A percentile compares a stretch with the other conserved stretches of the same genome.
These are phyloP conservation scores for Apiospora malaysiana DNA, from an alignment of 2,329 filamentous ascomycete genomes.

Conservation along the genomic window DNA sequence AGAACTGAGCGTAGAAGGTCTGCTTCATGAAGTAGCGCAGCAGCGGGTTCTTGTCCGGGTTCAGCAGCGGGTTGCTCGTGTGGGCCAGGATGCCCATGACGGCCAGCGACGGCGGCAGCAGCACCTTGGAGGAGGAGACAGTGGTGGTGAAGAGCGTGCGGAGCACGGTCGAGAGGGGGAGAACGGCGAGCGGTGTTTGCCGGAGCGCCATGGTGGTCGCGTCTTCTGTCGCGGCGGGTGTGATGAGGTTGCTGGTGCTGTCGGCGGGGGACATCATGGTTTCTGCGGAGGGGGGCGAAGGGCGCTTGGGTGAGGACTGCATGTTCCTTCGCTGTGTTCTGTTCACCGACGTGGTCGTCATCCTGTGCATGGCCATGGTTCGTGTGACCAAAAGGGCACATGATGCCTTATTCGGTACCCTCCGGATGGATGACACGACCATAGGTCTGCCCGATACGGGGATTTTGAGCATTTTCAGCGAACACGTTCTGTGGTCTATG, in stretches of 20 bases:
- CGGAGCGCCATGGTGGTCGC: slow-evolving; percentile 27
- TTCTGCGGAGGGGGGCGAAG: background rate
- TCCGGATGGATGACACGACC: slow-evolving; percentile 21
- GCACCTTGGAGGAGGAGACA: slow-evolving; percentile 71
- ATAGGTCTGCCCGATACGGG: slow-evolving; percentile 21
- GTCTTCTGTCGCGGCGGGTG: slow-evolving; percentile 2
- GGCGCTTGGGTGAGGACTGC: slow-evolving; percentile 22
- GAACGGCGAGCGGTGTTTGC: slow-evolving; percentile 61
- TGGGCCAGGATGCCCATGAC: slow-evolving; percentile 74
- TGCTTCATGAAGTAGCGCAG: slow-evolving; percentile 74
- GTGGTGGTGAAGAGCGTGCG: slow-evolving; percentile 73
- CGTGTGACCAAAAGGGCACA: slow-evolving; percentile 21
- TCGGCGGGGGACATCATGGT: slow-evolving; percentile 29
- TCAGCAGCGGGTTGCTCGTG: slow-evolving; percentile 68
- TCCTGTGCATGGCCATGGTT: slow-evolving; percentile 6
- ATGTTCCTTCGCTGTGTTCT: slow-evolving; percentile 13
- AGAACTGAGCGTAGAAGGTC: slow-evolving; percentile 92
- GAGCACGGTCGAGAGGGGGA: slow-evolving; percentile 70
- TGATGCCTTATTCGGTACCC: slow-evolving; percentile 18
- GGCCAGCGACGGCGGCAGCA: slow-evolving; percentile 73
- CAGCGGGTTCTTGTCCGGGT: slow-evolving; percentile 76
- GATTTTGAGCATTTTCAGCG: slow-evolving; percentile 21
- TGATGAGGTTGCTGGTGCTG: slow-evolving; percentile 25
- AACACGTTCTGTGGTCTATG: background rate
- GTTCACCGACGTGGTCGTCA: slow-evolving; percentile 4